phyloP scores from a whole-genome alignment of 2,329 filamentous ascomycete genomes.

The Beauveria pseudobassiana region DNA sequence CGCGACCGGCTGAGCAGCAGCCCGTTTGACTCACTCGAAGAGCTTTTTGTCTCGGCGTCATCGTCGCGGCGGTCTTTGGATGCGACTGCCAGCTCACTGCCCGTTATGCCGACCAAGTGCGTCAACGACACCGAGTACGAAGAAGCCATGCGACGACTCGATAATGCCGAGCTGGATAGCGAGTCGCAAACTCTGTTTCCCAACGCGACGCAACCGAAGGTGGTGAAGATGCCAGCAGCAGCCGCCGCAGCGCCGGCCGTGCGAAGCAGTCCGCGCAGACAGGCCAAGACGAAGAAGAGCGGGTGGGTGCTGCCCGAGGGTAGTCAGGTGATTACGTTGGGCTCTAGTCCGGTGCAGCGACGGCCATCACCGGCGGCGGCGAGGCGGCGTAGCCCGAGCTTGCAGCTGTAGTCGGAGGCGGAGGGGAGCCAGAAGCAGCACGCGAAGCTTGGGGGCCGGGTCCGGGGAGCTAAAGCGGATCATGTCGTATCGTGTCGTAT shows the following conservation, averaged over 20 bases:
- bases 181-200: conserved; percentile 24
- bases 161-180: conserved; percentile 22
- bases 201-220: conserved; percentile 24
- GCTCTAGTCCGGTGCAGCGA: conserved; percentile 17
- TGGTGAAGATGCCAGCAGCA: not conserved
- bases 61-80: conserved; percentile 25
- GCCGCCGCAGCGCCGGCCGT: conserved; percentile 14
- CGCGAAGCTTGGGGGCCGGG: not conserved
- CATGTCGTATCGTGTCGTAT: not conserved
- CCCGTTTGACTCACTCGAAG: conserved; percentile 27
- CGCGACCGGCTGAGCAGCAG: conserved; percentile 20
- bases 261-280: conserved; percentile 6
- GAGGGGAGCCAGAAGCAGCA: conserved; percentile 17
- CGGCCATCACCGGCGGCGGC: not conserved
- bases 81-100: conserved; percentile 17
- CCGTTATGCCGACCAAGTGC: conserved; percentile 19
- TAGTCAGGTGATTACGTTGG: conserved; percentile 25
- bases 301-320: conserved; percentile 22
- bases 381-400: not conserved
- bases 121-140: conserved; percentile 33
- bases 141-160: conserved; percentile 36
- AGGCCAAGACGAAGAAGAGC: conserved; percentile 6
- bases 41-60: conserved; percentile 34
- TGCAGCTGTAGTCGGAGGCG: conserved; percentile 11
- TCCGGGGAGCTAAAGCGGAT: not conserved